These are phyloP conservation scores for Agastache rugosa DNA, from an alignment of 257 asterid species.

Conservation along the genomic window DNA sequence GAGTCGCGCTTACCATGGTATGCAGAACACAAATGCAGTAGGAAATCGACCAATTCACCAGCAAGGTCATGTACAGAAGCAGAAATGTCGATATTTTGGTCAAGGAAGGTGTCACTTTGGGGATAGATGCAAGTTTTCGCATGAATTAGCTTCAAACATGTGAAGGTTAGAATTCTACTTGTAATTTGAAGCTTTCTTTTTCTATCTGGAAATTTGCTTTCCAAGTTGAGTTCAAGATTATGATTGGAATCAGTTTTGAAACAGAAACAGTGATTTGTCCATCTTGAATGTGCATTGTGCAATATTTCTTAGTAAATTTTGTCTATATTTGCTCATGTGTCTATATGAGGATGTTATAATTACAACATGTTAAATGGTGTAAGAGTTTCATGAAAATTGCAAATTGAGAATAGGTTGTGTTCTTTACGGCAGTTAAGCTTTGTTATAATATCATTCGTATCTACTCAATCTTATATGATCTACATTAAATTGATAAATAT, in stretches of 20 bases:
- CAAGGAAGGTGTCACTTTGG: constrained; percentile 75
- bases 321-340: no score
- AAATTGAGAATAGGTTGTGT: no score
- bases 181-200: neutral
- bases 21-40: constrained; percentile 16
- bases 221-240: constrained; percentile 9
- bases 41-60: constrained; percentile 30
- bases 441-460: no score
- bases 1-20: neutral
- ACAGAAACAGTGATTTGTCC: neutral
- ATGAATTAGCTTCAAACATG: constrained; percentile 36
- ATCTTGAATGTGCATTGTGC: neutral
- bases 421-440: no score
- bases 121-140: constrained; percentile 63
- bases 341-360: no score
- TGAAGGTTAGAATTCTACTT: neutral
- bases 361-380: no score
- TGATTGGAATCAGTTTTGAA: neutral
- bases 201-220: constrained; percentile 13
- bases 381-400: no score
- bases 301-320: neutral
- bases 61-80: constrained; percentile 33
- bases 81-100: constrained; percentile 55
- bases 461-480: no score
- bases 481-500: no score